A percentile compares a stretch with the other conserved stretches of the same genome.
phyloP scores from a whole-genome alignment of 2,329 filamentous ascomycete genomes.

The Stemphylium vesicarium region DNA sequence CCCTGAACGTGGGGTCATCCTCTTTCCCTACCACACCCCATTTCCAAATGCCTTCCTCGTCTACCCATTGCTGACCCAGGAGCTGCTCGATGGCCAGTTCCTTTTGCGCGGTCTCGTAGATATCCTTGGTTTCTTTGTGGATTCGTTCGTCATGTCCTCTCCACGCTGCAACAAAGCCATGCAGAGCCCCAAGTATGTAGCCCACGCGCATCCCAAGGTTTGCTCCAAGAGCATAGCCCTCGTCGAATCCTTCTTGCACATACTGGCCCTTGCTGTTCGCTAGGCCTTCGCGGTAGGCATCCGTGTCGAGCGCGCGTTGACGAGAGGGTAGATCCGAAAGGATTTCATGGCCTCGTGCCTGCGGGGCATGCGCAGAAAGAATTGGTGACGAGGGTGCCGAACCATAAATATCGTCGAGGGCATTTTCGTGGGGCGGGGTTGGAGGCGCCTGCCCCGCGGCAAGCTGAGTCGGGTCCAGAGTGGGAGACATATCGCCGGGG shows the following conservation, averaged over 20 bases:
- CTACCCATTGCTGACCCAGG: slow-evolving; percentile 71
- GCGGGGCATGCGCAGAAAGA: slow-evolving; percentile 11
- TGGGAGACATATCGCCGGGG: slow-evolving; percentile 33
- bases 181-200: slow-evolving; percentile 75
- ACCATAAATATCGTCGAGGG: slow-evolving; percentile 57
- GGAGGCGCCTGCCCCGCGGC: slow-evolving; percentile 40
- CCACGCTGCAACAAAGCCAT: slow-evolving; percentile 68
- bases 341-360: slow-evolving; percentile 48
- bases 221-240: slow-evolving; percentile 84
- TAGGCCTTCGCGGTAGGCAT: slow-evolving; percentile 90
- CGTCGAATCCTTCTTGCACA: slow-evolving; percentile 89
- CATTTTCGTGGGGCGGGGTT: slow-evolving; percentile 42
- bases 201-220: slow-evolving; percentile 78
- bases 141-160: slow-evolving; percentile 33
- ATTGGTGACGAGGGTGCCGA: slow-evolving; percentile 51
- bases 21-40: slow-evolving; percentile 59
- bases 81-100: slow-evolving; percentile 69
- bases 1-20: slow-evolving; percentile 45
- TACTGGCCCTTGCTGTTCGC: slow-evolving; percentile 74
- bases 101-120: slow-evolving; percentile 56
- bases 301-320: slow-evolving; percentile 77
- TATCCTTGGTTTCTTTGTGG: slow-evolving; percentile 31
- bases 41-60: slow-evolving; percentile 73
- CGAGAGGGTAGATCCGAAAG: slow-evolving; percentile 77
- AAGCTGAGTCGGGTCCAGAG: slow-evolving; percentile 33